Evolutionary conservation across 306 rosid species (phyloP), one percentile per base, ranked within the genome.

Genomic region (Lupinus albus): DNA sequence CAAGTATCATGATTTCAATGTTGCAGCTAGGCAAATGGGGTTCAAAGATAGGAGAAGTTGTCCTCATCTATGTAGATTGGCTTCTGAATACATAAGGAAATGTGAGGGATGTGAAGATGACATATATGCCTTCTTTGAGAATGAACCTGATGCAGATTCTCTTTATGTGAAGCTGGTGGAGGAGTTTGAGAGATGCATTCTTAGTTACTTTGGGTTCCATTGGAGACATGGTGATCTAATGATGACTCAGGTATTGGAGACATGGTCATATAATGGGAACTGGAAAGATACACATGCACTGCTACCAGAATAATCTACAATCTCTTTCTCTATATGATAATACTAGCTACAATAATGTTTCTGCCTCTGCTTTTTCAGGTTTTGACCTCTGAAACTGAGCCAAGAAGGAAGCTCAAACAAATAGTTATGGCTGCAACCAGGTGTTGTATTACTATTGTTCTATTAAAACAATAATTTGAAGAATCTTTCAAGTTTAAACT

Each of bases 1-100:
- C 4, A 28, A 4, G 33, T 2, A 1, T 4, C n/a, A n/a, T n/a
- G n/a, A n/a, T 28, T 4, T 28, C 33, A 28, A 28, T 28, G 4
- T 1, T 4, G 86, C 97, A 94, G 99, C 97, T 61, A 88, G 99
- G 91, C 99, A 86, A 83, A 80, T 94, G 91, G 99, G 99, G 45
- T 82, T 94, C 67, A 80, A 78, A 55, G 96, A 94, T 48, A 94
- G 72, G 61, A 84, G 78, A 53, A 80, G 66, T 57, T 90, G 97
- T 77, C 97, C 99, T 32, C 81, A 65, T 8, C 87, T 94, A 1
- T 88, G 95, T 78, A 94, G 91, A 77, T 62, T 94, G 54, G 95
- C 96, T 64, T 71, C 97, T 8, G 96, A 94, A 59, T 94, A 88
- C 72, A 82, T 94, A 11, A 74, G 84, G 46, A 94, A 88, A 85